Evolutionary conservation across 1,284 basidiomycete species (phyloP), one percentile per base, ranked within the genome.

Genomic region (Fistulinella staudtii): DNA sequence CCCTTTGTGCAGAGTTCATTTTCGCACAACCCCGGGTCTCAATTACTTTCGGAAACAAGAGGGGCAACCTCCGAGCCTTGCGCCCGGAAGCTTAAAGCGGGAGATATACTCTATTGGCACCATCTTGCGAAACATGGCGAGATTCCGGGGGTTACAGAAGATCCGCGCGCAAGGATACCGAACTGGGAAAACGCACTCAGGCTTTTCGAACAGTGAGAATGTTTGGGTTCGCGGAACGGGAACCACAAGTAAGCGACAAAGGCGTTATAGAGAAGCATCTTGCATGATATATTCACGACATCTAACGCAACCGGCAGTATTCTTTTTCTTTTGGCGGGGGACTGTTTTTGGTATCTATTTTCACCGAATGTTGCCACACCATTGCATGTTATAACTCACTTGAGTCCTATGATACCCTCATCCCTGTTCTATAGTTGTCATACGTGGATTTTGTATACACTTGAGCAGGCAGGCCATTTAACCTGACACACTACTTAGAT

Each of bases 71-170:
- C 50, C 20, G 61, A 66, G 29, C 30, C 49, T 15, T 58, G 52
- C 31, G 54, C 58, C 30, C 68, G 69, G 36, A 66, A 62, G 31
- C 73, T 89, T 17, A 71, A 68, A 56, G 66, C 73, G 5, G 89
- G 88, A 21, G 85, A 89, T 53, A 61, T 79, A 10, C 65, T 92
- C 8, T 89, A 79, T 60, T 92, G 89, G 89, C 84, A 87, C 58
- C 81, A 91, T 56, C 78, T 92, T 44, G 64, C 74, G 23, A 72
- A 76, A 40, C 78, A 75, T 46, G 89, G 89, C 7, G 89, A 92
- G 70, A 82, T 85, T 46, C 77, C 80, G 20, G 79, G 75, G 20
- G 79, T 83, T 8, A 61, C 62, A 36, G 79, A 87, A 50, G 79
- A 85, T 60, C 54, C 68, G 25, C 73, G 79, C 20, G 79, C 80